Evolutionary conservation across 768 basidiomycete genomes (phyloP).

Genomic region (Hirschioporus abietinus): DNA sequence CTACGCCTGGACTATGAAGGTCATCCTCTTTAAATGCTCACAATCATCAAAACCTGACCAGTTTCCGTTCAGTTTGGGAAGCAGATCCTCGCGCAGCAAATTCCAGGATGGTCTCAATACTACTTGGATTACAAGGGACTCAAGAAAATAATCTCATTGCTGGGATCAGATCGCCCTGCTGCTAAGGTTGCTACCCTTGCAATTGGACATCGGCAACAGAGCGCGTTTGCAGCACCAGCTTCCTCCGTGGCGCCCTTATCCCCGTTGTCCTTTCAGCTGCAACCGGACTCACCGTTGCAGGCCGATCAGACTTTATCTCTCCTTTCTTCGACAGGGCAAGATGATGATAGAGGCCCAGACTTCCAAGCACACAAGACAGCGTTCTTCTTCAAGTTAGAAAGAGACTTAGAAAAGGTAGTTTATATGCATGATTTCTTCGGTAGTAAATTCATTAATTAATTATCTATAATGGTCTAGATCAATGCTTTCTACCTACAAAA

Average conservation of each 20-base stretch:
- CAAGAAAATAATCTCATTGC: constrained; percentile 97
- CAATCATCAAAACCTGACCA: not conserved
- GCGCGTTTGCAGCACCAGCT: constrained; percentile 31
- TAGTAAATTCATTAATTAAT: constrained; percentile 6
- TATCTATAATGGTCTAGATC: constrained; percentile 53
- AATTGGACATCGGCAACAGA: constrained; percentile 53
- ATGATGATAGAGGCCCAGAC: constrained; percentile 72
- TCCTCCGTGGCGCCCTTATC: constrained; percentile 37
- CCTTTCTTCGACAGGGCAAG: constrained; percentile 55
- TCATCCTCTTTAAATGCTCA: constrained; percentile 1
- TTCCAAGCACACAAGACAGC: constrained; percentile 95
- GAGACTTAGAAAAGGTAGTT: constrained; percentile 92
- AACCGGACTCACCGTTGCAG: constrained; percentile 25
- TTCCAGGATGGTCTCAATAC: constrained; percentile 93
- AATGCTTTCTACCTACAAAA: constrained; percentile 97
- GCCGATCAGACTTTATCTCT: constrained; percentile 38
- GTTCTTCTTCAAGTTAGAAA: constrained; percentile 98
- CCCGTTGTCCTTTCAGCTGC: constrained; percentile 27
- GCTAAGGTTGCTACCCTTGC: constrained; percentile 87
- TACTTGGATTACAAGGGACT: constrained; percentile 98
- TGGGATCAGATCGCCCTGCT: constrained; percentile 83
- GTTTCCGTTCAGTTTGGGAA: constrained; percentile 79
- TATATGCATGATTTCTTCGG: constrained; percentile 4
- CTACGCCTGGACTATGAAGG: constrained; percentile 11
- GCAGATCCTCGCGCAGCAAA: constrained; percentile 91